Evolutionary conservation across 106 monocot species (phyloP), one percentile per base, ranked within the genome.

Genomic region (Dendrobium catenatum): DNA sequence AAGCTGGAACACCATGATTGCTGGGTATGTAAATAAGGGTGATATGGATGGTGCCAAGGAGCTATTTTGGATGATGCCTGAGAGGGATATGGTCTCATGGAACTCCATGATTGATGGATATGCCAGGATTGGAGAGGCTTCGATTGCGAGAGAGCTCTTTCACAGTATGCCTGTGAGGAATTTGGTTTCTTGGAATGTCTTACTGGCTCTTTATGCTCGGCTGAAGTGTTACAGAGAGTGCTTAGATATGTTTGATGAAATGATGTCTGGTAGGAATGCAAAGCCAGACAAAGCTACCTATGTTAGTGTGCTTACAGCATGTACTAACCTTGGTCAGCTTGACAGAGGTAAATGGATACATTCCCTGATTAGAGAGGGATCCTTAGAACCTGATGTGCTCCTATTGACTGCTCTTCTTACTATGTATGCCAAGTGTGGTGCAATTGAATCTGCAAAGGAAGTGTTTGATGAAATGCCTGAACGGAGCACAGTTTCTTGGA

Each of bases 381-480:
- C 54, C 8, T 37, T 11, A 11, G 59, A 67, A 18, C 79, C 61
- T 8, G 93, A 95, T 68, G 82, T 95, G 29, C 80, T 95, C 15
- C 84, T 95, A 1, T 88, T 48, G 56, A 93, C 93, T 2, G 77
- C 93, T 0, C 76, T 95, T 10, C 55, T 95, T 20, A 89, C 89
- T 4, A 95, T 95, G 95, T 95, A 95, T 77, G 80, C 89, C 19
- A 95, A 91, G 72, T 94, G 94, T 24, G 91, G 94, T 9, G 91
- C 56, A 17, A 89, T 89, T 85, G 83, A 81, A 2, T 59, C 74
- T 0, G 91, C 93, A 7, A 79, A 48, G 51, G 81, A 86, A 47
- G 61, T 94, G 17, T 94, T 94, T 16, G 89, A 94, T 44, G 55
- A 19, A 49, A 94, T 94, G 89, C 55, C 26, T 20, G 87, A 89